Percentiles rank a stretch among this genome's conserved stretches.
These are phyloP conservation scores for Capsicum chinense DNA, from an alignment of 257 asterid species.

Conservation along the genomic window DNA sequence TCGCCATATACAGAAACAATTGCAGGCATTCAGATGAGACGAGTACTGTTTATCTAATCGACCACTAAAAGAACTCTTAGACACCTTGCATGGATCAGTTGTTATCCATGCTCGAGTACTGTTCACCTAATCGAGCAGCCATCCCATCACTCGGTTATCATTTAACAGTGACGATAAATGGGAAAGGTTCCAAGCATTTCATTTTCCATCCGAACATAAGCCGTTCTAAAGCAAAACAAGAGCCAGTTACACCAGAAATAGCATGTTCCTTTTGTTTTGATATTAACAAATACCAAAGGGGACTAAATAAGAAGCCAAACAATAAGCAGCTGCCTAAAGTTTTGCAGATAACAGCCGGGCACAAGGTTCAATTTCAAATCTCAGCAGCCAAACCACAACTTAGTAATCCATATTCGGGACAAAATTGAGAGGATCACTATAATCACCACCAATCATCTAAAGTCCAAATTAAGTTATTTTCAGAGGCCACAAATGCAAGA, in stretches of 20 bases:
- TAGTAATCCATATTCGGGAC: conserved; percentile 20
- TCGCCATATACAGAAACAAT: too few relatives aligned
- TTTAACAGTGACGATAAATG: not conserved
- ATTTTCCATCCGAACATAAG: not conserved
- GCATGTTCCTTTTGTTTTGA: conserved; percentile 10
- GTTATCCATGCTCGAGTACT: not conserved
- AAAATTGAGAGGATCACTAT: conserved; percentile 23
- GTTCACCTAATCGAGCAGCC: not conserved
- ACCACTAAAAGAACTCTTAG: not conserved
- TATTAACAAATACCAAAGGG: not conserved
- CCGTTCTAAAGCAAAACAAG: not conserved
- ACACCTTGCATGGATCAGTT: not conserved
- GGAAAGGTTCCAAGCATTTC: not conserved
- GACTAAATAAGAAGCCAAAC: not conserved
- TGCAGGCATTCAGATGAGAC: too few relatives aligned
- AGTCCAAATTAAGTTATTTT: conserved; percentile 22
- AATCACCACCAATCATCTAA: conserved; percentile 30
- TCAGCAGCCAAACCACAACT: conserved; percentile 27
- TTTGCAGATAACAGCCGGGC: not conserved
- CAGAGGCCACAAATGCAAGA: conserved; percentile 17
- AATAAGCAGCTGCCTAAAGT: not conserved
- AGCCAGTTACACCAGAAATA: not conserved
- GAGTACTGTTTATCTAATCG: too few relatives aligned
- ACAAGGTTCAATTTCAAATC: not conserved
- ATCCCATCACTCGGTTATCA: not conserved